Evolutionary conservation across 2,329 filamentous ascomycete genomes (phyloP).

Genomic region (Ophiostoma perfectum): DNA sequence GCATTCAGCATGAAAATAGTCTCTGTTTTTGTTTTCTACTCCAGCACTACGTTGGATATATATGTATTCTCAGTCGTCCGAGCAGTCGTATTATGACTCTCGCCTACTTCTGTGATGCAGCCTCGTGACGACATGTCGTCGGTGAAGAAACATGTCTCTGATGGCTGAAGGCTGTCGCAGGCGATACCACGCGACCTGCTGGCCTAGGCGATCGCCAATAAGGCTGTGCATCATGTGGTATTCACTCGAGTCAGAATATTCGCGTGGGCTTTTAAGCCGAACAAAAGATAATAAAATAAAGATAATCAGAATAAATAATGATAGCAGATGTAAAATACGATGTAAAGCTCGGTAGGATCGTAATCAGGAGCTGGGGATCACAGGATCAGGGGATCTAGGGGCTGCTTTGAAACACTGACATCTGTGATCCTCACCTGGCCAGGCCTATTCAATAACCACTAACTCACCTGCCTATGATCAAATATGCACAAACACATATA

Average conservation of each 20-base stretch:
- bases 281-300: too few species aligned
- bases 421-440: background rate
- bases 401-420: conserved; percentile 10
- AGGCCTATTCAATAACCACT: background rate
- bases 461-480: background rate
- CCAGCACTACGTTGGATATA: background rate
- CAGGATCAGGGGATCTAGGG: background rate
- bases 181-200: conserved; percentile 3
- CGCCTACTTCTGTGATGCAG: too few species aligned
- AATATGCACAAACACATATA: background rate
- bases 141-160: background rate
- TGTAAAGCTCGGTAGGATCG: too few species aligned
- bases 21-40: background rate
- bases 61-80: background rate
- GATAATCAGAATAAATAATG: too few species aligned
- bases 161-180: background rate
- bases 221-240: conserved; percentile 1
- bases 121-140: too few species aligned
- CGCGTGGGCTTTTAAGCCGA: too few species aligned
- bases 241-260: too few species aligned
- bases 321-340: too few species aligned
- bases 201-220: background rate
- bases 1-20: too few species aligned
- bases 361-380: background rate
- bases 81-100: too few species aligned